A percentile compares a stretch with the other conserved stretches of the same genome.
Evolutionary conservation across 139 green algal species (phyloP).

Genomic region (Picocystis salinarum): DNA sequence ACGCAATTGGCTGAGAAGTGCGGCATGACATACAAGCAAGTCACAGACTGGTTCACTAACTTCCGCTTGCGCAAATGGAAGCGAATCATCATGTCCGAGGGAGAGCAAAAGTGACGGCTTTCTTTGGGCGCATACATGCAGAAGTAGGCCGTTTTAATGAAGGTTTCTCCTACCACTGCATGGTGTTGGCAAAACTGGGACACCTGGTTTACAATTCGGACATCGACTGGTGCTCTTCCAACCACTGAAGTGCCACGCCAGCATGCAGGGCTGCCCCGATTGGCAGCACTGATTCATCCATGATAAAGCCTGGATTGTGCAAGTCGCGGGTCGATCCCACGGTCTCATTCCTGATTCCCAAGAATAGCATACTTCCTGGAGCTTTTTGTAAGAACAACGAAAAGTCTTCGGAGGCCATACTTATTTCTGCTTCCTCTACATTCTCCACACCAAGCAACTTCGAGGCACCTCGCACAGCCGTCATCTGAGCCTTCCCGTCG

Average conservation of each 20-base stretch:
- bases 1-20: too few species aligned
- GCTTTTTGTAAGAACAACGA: constrained; percentile 40
- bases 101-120: too few species aligned
- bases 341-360: constrained; percentile 60
- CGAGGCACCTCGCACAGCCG: too few species aligned
- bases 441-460: constrained; percentile 4
- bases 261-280: constrained; percentile 51
- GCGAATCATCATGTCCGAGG: too few species aligned
- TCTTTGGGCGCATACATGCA: too few species aligned
- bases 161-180: too few species aligned
- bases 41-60: too few species aligned
- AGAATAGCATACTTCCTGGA: constrained; percentile 46
- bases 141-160: too few species aligned
- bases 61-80: too few species aligned
- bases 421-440: constrained; percentile 21
- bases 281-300: constrained; percentile 54
- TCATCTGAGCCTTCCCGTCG: constrained; percentile 24
- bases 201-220: too few species aligned
- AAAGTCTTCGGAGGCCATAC: constrained; percentile 70
- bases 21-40: too few species aligned
- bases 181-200: too few species aligned
- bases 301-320: constrained; percentile 47
- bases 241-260: constrained; percentile 30
- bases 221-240: constrained; percentile 14
- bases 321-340: constrained; percentile 34